These are phyloP conservation scores for Oryza meridionalis DNA, from an alignment of 176 grass and related monocot species.

Conservation along the genomic window DNA sequence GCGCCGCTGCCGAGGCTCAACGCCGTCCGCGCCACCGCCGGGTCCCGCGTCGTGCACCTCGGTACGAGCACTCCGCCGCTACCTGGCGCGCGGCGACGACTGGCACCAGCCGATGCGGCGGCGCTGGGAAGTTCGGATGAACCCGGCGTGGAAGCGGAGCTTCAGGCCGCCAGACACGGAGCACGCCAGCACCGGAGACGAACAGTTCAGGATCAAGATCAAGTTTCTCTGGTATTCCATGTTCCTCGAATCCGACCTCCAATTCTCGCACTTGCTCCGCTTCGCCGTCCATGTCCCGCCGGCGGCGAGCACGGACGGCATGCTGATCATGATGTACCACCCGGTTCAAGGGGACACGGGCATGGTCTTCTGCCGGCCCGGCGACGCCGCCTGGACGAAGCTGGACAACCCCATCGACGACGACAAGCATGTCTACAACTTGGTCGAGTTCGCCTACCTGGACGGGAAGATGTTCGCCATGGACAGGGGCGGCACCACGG, in stretches of 20 bases:
- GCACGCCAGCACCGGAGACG: too few relatives aligned
- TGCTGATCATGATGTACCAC: constrained; percentile 27
- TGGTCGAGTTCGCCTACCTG: constrained; percentile 4
- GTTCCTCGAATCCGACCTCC: too few relatives aligned
- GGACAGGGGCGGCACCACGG: neutral
- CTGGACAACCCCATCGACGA: neutral
- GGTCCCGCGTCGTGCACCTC: neutral
- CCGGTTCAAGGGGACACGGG: neutral
- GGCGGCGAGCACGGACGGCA: neutral
- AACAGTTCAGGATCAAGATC: too few relatives aligned
- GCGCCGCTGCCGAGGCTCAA: constrained; percentile 19
- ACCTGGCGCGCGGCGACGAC: too few relatives aligned
- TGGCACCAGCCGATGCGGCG: too few relatives aligned
- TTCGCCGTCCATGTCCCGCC: too few relatives aligned
- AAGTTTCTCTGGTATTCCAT: too few relatives aligned
- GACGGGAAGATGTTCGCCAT: constrained; percentile 4
- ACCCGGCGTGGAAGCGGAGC: too few relatives aligned
- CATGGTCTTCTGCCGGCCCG: neutral
- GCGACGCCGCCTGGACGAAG: constrained; percentile 28
- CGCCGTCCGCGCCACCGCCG: neutral
- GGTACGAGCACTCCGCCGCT: too few relatives aligned
- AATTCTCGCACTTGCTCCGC: too few relatives aligned
- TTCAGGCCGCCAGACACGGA: too few relatives aligned
- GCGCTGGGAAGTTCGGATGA: too few relatives aligned
- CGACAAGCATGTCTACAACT: neutral